Evolutionary conservation across 495 filamentous ascomycete genomes (phyloP).

Genomic region (Lichina pygmaea): DNA sequence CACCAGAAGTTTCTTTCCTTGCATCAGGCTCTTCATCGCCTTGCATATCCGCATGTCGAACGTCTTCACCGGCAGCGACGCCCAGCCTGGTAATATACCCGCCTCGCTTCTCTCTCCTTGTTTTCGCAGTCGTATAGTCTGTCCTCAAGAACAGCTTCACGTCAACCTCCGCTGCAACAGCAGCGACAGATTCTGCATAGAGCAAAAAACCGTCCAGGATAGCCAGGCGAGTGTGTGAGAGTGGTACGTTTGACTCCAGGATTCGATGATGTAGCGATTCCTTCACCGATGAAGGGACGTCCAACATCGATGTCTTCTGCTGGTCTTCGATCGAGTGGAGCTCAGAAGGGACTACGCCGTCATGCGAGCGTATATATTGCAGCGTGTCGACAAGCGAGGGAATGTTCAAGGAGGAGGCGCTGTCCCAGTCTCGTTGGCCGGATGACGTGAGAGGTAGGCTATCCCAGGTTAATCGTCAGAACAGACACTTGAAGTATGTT

Average conservation of each 20-base stretch:
- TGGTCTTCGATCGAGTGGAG: slow-evolving; percentile 52
- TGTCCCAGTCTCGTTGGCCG: slow-evolving; percentile 3
- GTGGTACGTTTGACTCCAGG: slow-evolving; percentile 8
- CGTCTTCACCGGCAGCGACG: no score
- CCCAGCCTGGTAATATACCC: slow-evolving; percentile 46
- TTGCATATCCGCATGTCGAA: no score
- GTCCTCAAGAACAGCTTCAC: slow-evolving; percentile 50
- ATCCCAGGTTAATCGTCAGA: not conserved
- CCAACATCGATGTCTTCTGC: slow-evolving; percentile 28
- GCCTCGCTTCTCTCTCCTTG: slow-evolving; percentile 38
- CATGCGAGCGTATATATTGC: not conserved
- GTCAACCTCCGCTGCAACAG: slow-evolving; percentile 32
- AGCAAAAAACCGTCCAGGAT: slow-evolving; percentile 70
- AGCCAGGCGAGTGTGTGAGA: slow-evolving; percentile 16
- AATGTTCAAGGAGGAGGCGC: not conserved
- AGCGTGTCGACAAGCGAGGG: not conserved
- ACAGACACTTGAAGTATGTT: not conserved
- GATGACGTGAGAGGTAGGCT: not conserved
- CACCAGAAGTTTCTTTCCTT: no score
- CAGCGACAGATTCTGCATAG: slow-evolving; percentile 16
- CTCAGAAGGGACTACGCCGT: slow-evolving; percentile 12
- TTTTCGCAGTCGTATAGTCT: slow-evolving; percentile 28
- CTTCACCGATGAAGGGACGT: slow-evolving; percentile 17
- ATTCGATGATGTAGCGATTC: slow-evolving; percentile 14
- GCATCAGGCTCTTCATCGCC: no score